Base-by-base conservation (phyloP, 2,329 filamentous ascomycete genomes). In the Cercospora sp. region DNA sequence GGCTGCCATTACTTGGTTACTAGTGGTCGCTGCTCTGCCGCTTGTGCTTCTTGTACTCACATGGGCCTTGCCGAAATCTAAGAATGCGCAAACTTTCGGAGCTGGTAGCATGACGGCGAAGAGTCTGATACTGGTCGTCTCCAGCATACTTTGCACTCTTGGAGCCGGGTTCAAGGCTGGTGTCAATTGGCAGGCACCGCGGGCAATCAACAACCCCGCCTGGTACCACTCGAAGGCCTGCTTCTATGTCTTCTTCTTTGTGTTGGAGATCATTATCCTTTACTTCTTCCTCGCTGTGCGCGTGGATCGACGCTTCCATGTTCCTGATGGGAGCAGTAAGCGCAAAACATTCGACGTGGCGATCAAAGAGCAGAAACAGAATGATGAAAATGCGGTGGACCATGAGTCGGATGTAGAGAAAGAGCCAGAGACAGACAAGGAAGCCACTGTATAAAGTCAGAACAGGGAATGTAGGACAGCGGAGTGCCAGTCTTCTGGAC, bases 191-290 rank as follows among this genome's bases (percentile, higher is more conserved):
- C 66, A 68, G 32, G 6, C 70, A 9, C 68, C 74, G 3, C 59
- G 74, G n/a, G 72, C 76, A 3, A 58, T 61, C 1, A 66, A 59
- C 2, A 43, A 77, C 18, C 74, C 77, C 16, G 74, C 74, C 3
- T 79, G 76, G 77, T 79, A 75, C 28, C 64, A 77, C 40, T 70
- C 70, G 8, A 76, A 73, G 30, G 70, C 74, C 3, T 69, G 70
- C 2, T 77, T 77, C 62, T 79, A 78, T 59, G 61, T 71, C 61
- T 72, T 78, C 57, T 67, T 69, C 7, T 77, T 77, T 63, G 67
- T 71, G 24, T 34, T 76, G 28, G 77, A 79, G 66, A 71, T 78
- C 57, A 16, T 77, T n/a, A 72, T 78, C 51, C 53, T 79, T 6
- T 72, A 72, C 57, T 66, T 76, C 24, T 75, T 73, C 49, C 37